A percentile compares a stretch with the other conserved stretches of the same genome.
These are phyloP conservation scores for Suhomyces taliae DNA, from an alignment of 1,139 yeast genomes.

Conservation along the genomic window DNA sequence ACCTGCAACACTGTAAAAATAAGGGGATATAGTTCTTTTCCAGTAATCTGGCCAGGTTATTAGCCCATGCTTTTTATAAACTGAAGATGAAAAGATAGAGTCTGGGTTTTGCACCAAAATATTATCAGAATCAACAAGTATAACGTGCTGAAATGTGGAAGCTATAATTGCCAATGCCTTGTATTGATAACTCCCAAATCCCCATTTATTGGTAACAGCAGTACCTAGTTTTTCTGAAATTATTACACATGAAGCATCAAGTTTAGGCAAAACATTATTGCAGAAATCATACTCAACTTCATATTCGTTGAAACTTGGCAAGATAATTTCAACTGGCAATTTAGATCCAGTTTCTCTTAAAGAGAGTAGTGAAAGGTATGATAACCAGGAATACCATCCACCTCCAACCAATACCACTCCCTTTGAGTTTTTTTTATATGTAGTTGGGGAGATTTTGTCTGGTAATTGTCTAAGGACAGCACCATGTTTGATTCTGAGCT, in stretches of 20 bases:
- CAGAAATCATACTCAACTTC: conserved; percentile 19
- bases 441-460: conserved; percentile 19
- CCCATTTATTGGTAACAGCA: conserved; percentile 33
- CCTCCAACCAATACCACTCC: conserved; percentile 44
- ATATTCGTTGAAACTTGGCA: conserved; percentile 35
- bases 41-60: conserved; percentile 85
- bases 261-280: conserved; percentile 12
- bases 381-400: conserved; percentile 37
- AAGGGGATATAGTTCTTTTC: conserved; percentile 71
- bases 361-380: conserved; percentile 34
- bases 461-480: conserved; percentile 28
- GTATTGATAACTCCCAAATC: conserved; percentile 37
- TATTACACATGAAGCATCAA: conserved; percentile 18
- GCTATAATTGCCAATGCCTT: conserved; percentile 41
- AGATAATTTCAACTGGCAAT: conserved; percentile 37
- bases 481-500: conserved; percentile 26
- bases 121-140: conserved; percentile 45
- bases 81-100: conserved; percentile 49
- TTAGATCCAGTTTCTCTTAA: conserved; percentile 36
- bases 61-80: conserved; percentile 57
- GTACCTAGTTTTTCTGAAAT: conserved; percentile 38
- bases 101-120: conserved; percentile 39
- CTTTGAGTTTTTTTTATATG: conserved; percentile 25
- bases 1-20: conserved; percentile 64
- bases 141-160: conserved; percentile 42